These are phyloP conservation scores for Juncus effusus DNA, from an alignment of 176 grass and related monocot species.

Conservation along the genomic window DNA sequence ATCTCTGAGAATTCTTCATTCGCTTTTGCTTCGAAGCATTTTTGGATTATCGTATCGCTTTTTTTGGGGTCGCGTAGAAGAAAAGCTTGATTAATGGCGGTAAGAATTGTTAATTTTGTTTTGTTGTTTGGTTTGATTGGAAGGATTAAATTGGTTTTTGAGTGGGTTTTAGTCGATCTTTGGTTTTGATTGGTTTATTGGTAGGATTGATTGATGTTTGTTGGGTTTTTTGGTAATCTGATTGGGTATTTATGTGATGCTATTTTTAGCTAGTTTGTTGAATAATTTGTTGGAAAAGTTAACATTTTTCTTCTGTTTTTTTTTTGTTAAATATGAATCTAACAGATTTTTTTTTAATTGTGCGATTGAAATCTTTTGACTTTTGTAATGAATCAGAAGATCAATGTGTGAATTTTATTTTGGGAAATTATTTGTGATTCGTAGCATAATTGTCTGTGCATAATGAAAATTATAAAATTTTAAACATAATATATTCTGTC, in stretches of 20 bases:
- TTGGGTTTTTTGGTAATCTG: constrained; percentile 4
- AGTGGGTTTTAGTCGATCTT: not conserved
- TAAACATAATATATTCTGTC: too few relatives aligned
- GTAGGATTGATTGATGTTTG: not conserved
- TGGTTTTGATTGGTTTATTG: not conserved
- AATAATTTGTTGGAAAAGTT: not conserved
- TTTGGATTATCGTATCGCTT: constrained; percentile 25
- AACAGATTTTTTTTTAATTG: constrained; percentile 2
- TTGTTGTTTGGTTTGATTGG: constrained; percentile 23
- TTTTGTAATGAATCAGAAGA: not conserved
- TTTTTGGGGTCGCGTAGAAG: constrained; percentile 8
- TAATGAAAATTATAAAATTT: too few relatives aligned
- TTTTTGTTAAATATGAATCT: not conserved
- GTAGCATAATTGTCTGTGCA: too few relatives aligned
- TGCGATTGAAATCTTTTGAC: not conserved
- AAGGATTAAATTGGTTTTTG: not conserved
- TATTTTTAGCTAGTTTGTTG: constrained; percentile 21
- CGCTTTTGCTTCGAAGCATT: constrained; percentile 19
- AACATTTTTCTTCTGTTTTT: not conserved
- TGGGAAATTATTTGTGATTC: not conserved
- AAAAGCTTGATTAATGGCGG: constrained; percentile 52
- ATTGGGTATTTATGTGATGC: not conserved
- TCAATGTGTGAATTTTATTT: not conserved
- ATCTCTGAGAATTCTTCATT: not conserved
- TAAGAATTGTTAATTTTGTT: constrained; percentile 19